These are phyloP conservation scores for Fragilaria crotonensis DNA, from an alignment of 108 stramenopile species.

Conservation along the genomic window DNA sequence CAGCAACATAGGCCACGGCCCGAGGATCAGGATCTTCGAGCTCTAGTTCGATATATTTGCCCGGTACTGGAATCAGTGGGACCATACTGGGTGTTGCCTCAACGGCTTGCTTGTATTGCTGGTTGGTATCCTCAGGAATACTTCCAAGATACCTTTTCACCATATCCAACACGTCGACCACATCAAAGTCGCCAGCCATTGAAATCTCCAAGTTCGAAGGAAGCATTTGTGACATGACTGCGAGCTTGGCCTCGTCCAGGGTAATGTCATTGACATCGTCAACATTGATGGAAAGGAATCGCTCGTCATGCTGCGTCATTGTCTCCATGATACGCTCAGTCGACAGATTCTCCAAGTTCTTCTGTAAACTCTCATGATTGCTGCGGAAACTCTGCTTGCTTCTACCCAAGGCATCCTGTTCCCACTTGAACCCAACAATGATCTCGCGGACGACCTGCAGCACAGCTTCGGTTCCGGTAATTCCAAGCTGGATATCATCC, in stretches of 20 bases:
- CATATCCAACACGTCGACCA: slow-evolving; percentile 85
- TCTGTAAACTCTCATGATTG: slow-evolving; percentile 75
- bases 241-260: slow-evolving; percentile 78
- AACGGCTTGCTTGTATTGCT: slow-evolving; percentile 46
- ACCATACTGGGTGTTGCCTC: slow-evolving; percentile 22
- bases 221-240: slow-evolving; percentile 86
- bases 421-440: slow-evolving; percentile 91
- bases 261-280: slow-evolving; percentile 78
- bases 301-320: slow-evolving; percentile 62
- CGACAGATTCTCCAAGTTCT: slow-evolving; percentile 80
- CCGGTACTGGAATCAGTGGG: slow-evolving; percentile 51
- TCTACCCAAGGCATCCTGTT: slow-evolving; percentile 90
- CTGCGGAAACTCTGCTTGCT: slow-evolving; percentile 87
- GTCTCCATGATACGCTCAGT: slow-evolving; percentile 79
- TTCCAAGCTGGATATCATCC: slow-evolving; percentile 67
- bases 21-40: slow-evolving; percentile 93
- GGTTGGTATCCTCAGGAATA: slow-evolving; percentile 76
- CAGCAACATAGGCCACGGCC: slow-evolving; percentile 93
- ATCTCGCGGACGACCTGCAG: slow-evolving; percentile 92
- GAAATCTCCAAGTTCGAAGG: slow-evolving; percentile 88
- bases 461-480: slow-evolving; percentile 91
- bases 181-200: slow-evolving; percentile 93
- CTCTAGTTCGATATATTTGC: slow-evolving; percentile 79
- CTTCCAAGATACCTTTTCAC: slow-evolving; percentile 90
- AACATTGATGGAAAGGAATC: slow-evolving; percentile 86